Evolutionary conservation across 768 basidiomycete species (phyloP).

Genomic region (Termitomyces bulborhizus): DNA sequence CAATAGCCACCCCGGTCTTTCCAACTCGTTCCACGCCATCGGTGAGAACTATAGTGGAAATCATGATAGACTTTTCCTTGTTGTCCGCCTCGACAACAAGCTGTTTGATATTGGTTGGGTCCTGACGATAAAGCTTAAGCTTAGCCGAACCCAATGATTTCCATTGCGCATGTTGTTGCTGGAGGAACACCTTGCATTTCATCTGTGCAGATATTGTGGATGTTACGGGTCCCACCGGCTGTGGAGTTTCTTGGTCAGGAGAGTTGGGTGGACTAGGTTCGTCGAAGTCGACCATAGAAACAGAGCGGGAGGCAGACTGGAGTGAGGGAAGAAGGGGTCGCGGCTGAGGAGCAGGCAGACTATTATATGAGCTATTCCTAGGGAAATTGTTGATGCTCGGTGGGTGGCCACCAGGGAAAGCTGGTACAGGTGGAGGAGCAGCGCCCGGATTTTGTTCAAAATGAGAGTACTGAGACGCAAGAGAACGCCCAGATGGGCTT

Average conservation of each 20-base stretch:
- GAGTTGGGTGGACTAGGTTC: conserved; percentile 84
- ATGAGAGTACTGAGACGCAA: conserved; percentile 47
- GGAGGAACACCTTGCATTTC: conserved; percentile 97
- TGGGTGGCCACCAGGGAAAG: conserved; percentile 31
- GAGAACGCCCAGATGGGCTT: conserved; percentile 52
- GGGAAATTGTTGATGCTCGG: conserved; percentile 23
- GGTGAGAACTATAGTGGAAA: conserved; percentile 92
- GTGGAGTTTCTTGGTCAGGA: conserved; percentile 53
- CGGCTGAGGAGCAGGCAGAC: conserved; percentile 34
- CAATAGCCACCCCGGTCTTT: conserved; percentile 96
- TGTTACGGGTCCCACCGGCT: conserved; percentile 60
- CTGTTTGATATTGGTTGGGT: conserved; percentile 89
- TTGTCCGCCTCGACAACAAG: conserved; percentile 88
- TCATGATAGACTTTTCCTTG: conserved; percentile 69
- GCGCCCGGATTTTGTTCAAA: conserved; percentile 24
- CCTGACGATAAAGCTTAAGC: conserved; percentile 80
- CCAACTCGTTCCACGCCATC: conserved; percentile 99
- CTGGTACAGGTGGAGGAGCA: conserved; percentile 34
- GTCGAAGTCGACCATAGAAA: conserved; percentile 47
- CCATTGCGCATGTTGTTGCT: conserved; percentile 97
- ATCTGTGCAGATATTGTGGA: conserved; percentile 82
- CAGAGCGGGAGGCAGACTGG: conserved; percentile 43
- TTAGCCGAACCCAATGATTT: conserved; percentile 87
- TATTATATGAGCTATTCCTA: conserved; percentile 32
- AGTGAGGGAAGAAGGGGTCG: conserved; percentile 62